Conservation (phyloP, 352 stramenopile genomes). For the Phytophthora rubi region DNA sequence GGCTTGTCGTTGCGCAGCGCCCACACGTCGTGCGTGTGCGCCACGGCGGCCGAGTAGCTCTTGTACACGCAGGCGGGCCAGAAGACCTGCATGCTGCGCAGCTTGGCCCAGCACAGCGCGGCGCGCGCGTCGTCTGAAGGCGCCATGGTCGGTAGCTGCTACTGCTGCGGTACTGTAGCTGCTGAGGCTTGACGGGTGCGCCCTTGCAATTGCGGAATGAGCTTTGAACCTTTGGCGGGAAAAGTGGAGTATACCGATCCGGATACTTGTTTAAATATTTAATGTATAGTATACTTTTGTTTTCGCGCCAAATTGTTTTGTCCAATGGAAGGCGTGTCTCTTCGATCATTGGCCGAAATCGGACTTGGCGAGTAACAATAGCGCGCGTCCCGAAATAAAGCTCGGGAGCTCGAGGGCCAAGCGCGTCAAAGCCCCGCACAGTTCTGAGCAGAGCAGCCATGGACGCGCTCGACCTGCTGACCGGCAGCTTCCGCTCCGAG, state of each 20-base stretch:
- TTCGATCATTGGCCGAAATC: no score
- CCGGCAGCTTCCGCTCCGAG: conserved; percentile 6
- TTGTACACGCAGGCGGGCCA: conserved; percentile 79
- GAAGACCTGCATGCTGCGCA: conserved; percentile 61
- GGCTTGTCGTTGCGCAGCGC: conserved; percentile 53
- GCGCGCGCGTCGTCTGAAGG: conserved; percentile 5
- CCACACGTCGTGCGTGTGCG: conserved; percentile 57
- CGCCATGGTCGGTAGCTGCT: conserved; percentile 10
- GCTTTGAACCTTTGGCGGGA: conserved; percentile 3
- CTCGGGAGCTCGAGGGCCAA: not conserved
- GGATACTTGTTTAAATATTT: no score
- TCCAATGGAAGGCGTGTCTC: no score
- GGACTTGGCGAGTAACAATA: not conserved
- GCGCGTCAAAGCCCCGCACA: not conserved
- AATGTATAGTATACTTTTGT: no score
- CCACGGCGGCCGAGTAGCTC: conserved; percentile 53
- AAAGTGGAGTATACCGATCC: not conserved
- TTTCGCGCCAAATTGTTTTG: no score
- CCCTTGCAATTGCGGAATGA: not conserved
- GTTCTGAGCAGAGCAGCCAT: conserved; percentile 5
- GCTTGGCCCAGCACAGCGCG: conserved; percentile 57
- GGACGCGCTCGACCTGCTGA: conserved; percentile 34
- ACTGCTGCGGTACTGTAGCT: not conserved
- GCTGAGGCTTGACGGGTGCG: no score
- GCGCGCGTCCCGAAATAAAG: not conserved